Conservation (phyloP, 257 asterid genomes). For the Scutellaria baicalensis region DNA sequence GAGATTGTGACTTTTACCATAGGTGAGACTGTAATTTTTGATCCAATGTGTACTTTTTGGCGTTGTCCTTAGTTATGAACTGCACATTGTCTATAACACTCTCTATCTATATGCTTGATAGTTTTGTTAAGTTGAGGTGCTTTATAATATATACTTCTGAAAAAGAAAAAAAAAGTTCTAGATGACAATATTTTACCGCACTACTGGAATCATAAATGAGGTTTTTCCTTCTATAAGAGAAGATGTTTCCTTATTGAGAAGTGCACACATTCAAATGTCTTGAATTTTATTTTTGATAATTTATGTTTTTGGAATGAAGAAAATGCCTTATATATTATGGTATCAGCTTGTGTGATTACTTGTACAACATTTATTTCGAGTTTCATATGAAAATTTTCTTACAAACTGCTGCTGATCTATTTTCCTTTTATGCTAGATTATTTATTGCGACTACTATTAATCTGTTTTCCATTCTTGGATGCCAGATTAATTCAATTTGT, state of each 20-base stretch:
- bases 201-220: too few species aligned
- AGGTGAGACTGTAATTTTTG: constrained; percentile 40
- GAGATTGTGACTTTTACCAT: constrained; percentile 95
- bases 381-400: not conserved
- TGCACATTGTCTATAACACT: not conserved
- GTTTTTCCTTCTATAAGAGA: too few species aligned
- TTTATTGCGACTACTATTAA: constrained; percentile 15
- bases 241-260: not conserved
- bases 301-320: not conserved
- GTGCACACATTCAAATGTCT: not conserved
- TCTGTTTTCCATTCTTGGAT: constrained; percentile 16
- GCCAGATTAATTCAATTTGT: constrained; percentile 85
- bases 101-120: constrained; percentile 6
- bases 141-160: not conserved
- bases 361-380: not conserved
- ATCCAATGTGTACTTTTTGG: not conserved
- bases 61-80: constrained; percentile 7
- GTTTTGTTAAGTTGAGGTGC: not conserved
- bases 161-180: not conserved
- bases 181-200: not conserved
- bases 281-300: not conserved
- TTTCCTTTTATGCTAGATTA: constrained; percentile 19
- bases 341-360: not conserved
- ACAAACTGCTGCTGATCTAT: constrained; percentile 18
- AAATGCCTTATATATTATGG: not conserved